These are phyloP conservation scores for Porpolomopsis calyptriformis DNA, from an alignment of 768 basidiomycete genomes.

Conservation along the genomic window DNA sequence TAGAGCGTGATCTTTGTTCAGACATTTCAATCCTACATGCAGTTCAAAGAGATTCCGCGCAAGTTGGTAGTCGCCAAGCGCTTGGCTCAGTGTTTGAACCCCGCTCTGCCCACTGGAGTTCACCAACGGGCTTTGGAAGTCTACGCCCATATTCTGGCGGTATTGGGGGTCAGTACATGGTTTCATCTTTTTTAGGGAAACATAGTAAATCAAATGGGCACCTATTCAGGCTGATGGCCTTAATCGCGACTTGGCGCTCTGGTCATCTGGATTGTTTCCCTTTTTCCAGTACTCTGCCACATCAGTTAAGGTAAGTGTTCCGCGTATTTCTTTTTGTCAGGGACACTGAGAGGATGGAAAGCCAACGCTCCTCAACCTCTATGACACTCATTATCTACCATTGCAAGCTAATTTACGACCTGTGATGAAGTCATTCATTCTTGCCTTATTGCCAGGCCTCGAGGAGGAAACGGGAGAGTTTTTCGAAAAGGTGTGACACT, in stretches of 20 bases:
- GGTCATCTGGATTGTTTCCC: slow-evolving; percentile 94
- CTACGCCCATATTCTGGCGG: slow-evolving; percentile 80
- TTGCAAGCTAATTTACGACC: slow-evolving; percentile 74
- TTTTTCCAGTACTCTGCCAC: slow-evolving; percentile 99
- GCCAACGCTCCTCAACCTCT: slow-evolving; percentile 85
- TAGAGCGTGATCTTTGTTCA: slow-evolving; percentile 21
- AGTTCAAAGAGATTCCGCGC: slow-evolving; percentile 93
- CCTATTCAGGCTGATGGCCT: slow-evolving; percentile 69
- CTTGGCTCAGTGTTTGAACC: slow-evolving; percentile 91
- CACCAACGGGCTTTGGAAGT: slow-evolving; percentile 96
- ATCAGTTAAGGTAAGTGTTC: slow-evolving; percentile 69
- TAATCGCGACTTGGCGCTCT: slow-evolving; percentile 74
- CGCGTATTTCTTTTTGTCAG: slow-evolving; percentile 1
- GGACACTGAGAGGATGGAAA: slow-evolving; percentile 19
- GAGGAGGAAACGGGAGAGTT: slow-evolving; percentile 98
- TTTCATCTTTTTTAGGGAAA: not conserved
- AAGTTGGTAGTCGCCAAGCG: slow-evolving; percentile 93
- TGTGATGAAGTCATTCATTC: slow-evolving; percentile 87
- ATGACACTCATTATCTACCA: slow-evolving; percentile 86
- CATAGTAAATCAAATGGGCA: not conserved
- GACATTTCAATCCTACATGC: slow-evolving; percentile 88
- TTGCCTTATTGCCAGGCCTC: slow-evolving; percentile 86
- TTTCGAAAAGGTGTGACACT: slow-evolving; percentile 67
- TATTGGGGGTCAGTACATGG: slow-evolving; percentile 65
- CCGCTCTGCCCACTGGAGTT: slow-evolving; percentile 93